phyloP scores from a whole-genome alignment of 2,329 filamentous ascomycete genomes.

The Ascochyta lentis region DNA sequence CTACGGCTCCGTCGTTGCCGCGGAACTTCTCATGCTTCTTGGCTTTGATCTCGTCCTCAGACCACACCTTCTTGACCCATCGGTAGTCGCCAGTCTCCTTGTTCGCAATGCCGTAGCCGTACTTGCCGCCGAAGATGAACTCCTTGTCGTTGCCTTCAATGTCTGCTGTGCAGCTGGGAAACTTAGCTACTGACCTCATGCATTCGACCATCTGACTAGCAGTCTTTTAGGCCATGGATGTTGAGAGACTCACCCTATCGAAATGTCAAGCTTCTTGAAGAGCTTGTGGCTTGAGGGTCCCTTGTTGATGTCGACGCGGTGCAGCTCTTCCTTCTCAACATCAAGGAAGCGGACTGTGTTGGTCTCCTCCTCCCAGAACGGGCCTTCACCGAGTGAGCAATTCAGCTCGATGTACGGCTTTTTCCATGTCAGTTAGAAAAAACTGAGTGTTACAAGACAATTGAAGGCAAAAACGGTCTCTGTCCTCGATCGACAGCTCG shows the following conservation, averaged over 20 bases:
- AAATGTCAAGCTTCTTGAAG: constrained; percentile 63
- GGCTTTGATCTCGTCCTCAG: constrained; percentile 53
- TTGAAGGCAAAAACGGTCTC: neutral
- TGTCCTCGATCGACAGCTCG: neutral
- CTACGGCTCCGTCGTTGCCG: constrained; percentile 82
- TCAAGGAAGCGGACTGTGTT: constrained; percentile 79
- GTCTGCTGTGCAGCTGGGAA: constrained; percentile 68
- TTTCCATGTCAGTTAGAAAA: constrained; percentile 13
- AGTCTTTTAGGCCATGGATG: neutral
- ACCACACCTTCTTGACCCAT: constrained; percentile 65
- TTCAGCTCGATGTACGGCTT: constrained; percentile 65
- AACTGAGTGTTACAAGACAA: neutral
- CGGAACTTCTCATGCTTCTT: constrained; percentile 62
- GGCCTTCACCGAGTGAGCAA: constrained; percentile 75
- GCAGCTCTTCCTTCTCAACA: constrained; percentile 77
- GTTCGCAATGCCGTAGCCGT: constrained; percentile 80
- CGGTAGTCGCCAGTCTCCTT: constrained; percentile 62
- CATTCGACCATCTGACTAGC: neutral
- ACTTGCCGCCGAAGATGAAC: constrained; percentile 80
- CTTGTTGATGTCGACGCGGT: constrained; percentile 70
- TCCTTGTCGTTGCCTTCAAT: constrained; percentile 72
- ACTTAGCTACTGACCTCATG: neutral
- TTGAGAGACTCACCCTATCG: constrained; percentile 56
- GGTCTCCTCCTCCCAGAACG: constrained; percentile 72
- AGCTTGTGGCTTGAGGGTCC: constrained; percentile 65